Conservation (phyloP, 2,329 filamentous ascomycete species). For the Ramularia endophylla region DNA sequence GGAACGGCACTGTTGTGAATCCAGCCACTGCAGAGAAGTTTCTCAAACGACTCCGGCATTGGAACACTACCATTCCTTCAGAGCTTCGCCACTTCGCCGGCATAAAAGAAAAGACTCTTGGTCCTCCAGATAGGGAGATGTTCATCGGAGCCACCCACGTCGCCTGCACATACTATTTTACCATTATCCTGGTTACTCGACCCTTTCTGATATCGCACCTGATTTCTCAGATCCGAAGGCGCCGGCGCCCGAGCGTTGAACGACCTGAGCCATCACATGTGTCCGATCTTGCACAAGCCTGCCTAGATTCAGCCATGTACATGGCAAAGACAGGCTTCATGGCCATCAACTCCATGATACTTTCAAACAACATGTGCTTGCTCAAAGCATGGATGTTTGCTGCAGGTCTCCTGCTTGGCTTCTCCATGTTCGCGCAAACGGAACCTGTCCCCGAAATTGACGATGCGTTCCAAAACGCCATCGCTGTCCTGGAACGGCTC, state of each 20-base stretch:
- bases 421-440: slow-evolving; percentile 49
- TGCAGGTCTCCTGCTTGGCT: slow-evolving; percentile 52
- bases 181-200: slow-evolving; percentile 52
- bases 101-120: slow-evolving; percentile 12
- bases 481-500: slow-evolving; percentile 46
- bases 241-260: slow-evolving; percentile 11
- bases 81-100: slow-evolving; percentile 21
- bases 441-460: slow-evolving; percentile 42
- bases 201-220: slow-evolving; percentile 51
- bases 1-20: slow-evolving; percentile 14
- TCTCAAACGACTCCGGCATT: slow-evolving; percentile 14
- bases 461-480: slow-evolving; percentile 46
- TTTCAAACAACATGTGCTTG: slow-evolving; percentile 51
- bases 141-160: slow-evolving; percentile 41
- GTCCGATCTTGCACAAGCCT: slow-evolving; percentile 45
- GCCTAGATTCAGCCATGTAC: slow-evolving; percentile 51
- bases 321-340: slow-evolving; percentile 49
- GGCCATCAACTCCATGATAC: slow-evolving; percentile 38
- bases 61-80: slow-evolving; percentile 15
- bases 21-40: slow-evolving; percentile 14
- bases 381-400: slow-evolving; percentile 52
- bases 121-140: slow-evolving; percentile 15
- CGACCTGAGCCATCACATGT: slow-evolving; percentile 14
- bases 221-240: slow-evolving; percentile 31
- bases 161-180: slow-evolving; percentile 54